phyloP scores from a whole-genome alignment of 108 stramenopile species.

The Cylindrotheca closterium region DNA sequence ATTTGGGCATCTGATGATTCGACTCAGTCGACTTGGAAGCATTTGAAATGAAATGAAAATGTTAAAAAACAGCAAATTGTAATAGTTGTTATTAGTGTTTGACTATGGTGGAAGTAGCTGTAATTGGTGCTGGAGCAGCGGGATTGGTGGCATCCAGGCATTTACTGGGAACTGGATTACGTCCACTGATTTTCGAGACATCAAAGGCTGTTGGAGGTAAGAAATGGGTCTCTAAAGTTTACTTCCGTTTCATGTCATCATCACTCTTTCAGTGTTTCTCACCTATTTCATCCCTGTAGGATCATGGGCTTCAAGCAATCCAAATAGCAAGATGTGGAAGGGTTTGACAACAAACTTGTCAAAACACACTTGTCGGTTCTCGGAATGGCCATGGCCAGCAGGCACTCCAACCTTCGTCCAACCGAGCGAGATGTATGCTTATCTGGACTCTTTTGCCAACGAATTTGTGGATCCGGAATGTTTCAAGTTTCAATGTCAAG shows the following conservation, averaged over 20 bases:
- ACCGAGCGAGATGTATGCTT: slow-evolving; percentile 52
- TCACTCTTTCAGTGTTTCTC: not conserved
- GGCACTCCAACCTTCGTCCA: slow-evolving; percentile 57
- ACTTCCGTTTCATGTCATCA: not conserved
- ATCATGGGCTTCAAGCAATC: not conserved
- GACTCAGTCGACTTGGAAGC: too few species aligned
- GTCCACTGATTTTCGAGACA: slow-evolving; percentile 50
- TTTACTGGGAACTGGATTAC: slow-evolving; percentile 47
- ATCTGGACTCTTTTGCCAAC: slow-evolving; percentile 50
- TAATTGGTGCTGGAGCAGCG: slow-evolving; percentile 75
- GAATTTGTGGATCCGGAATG: slow-evolving; percentile 32
- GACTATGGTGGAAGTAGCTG: slow-evolving; percentile 52
- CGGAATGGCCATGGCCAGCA: slow-evolving; percentile 68
- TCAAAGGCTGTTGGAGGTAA: slow-evolving; percentile 48
- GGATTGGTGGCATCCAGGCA: slow-evolving; percentile 66
- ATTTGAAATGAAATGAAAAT: too few species aligned
- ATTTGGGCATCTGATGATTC: too few species aligned
- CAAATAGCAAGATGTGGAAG: slow-evolving; percentile 57
- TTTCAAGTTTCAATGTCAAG: slow-evolving; percentile 50
- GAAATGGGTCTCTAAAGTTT: not conserved
- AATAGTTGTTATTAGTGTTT: not conserved
- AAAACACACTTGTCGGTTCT: slow-evolving; percentile 64
- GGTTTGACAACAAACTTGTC: slow-evolving; percentile 67
- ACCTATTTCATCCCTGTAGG: not conserved
- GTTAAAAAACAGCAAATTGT: too few species aligned